Base-by-base conservation (phyloP, 1,284 basidiomycete species). In the Sporisorium sorghi region DNA sequence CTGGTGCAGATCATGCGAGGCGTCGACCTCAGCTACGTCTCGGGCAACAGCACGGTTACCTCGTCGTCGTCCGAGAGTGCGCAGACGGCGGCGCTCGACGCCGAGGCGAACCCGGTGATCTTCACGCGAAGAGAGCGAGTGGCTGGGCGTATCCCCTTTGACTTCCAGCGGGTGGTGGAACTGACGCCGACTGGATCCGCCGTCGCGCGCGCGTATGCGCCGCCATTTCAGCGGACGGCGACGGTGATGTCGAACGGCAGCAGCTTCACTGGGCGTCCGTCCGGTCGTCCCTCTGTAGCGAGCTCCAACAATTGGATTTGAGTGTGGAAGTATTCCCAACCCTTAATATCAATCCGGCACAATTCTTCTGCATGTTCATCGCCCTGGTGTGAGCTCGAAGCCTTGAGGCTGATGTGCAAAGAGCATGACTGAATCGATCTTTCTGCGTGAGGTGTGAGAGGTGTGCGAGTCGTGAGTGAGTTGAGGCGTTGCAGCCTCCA, bases 1-100 rank as follows among this genome's bases (percentile, higher is more conserved):
- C 88, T 98, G 11, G 89, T 91, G 0, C 95, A 98, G 85, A 93
- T 97, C 84, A 92, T 97, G 71, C 88, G 90, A 0, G 91, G 91
- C 24, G 88, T 88, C 61, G 91, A 97, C 77, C 87, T 97, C 21
- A 89, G 91, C 15, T 93, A 92, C 80, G 89, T 93, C 11, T 97
- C 73, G 2, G 75, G 74, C 40, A 67, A 58, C 49, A 66, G 66
- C 55, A 77, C 64, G 21, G 64, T 75, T 30, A 63, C 67, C 0
- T 58, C 73, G 17, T 63, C 73, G 8, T 54, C 57, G 40, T 70
- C 67, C 11, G 68, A 67, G 30, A 59, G 48, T 14, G 59, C 64
- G 19, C 58, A 68, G 33, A 14, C 57, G 19, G 52, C 64, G 15
- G 73, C 73, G 19, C 54, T 74, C 33, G 73, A 77, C 39, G 70